Evolutionary conservation across 2,329 filamentous ascomycete species (phyloP).

Genomic region (Fusarium sp.): DNA sequence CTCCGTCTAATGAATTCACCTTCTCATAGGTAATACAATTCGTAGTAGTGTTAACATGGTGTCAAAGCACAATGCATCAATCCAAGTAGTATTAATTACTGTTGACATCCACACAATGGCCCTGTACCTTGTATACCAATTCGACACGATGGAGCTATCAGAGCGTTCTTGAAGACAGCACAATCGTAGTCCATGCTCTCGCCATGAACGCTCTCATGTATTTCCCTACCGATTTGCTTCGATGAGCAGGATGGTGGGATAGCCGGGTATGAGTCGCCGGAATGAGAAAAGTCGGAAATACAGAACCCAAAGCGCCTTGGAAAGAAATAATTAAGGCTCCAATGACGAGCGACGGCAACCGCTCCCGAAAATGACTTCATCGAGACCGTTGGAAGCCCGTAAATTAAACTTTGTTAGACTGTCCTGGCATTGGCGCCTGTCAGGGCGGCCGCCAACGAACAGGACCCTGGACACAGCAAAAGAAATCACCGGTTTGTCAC

Average conservation of each 20-base stretch:
- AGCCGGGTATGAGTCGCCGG: neutral
- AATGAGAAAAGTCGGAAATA: neutral
- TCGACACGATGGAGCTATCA: fast-evolving
- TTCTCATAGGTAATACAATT: neutral
- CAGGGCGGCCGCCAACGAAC: neutral
- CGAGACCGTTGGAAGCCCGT: neutral
- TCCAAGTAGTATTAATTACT: neutral
- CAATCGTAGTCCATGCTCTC: neutral
- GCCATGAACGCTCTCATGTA: fast-evolving
- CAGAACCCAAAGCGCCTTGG: neutral
- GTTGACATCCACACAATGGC: neutral
- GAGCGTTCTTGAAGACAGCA: neutral
- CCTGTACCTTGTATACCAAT: too few species aligned
- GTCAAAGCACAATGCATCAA: too few species aligned
- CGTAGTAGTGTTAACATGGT: too few species aligned
- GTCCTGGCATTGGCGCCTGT: neutral
- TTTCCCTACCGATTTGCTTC: neutral
- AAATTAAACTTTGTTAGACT: neutral
- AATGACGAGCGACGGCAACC: too few species aligned
- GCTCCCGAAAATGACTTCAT: neutral
- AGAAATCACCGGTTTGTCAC: neutral
- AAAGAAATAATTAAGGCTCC: fast-evolving
- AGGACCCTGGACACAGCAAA: neutral
- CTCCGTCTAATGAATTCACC: fast-evolving
- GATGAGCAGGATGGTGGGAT: fast-evolving